Evolutionary conservation across 768 basidiomycete genomes (phyloP).

Genomic region (Hemileccinum impolitum): DNA sequence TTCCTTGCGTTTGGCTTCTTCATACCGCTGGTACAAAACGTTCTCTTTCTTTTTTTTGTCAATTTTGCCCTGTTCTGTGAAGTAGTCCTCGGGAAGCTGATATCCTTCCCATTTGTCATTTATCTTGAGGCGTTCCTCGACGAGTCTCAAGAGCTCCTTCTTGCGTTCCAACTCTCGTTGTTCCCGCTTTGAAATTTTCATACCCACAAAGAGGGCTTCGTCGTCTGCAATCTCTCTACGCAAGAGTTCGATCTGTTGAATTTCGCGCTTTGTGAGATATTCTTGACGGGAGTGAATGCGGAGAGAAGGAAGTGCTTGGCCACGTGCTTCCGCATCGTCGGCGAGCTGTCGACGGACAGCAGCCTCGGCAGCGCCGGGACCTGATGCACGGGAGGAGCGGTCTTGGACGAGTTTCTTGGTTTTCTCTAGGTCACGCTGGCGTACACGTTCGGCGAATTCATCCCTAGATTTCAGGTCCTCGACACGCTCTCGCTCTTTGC

Average conservation of each 20-base stretch:
- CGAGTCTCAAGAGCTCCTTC: conserved; percentile 86
- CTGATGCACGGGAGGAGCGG: conserved; percentile 72
- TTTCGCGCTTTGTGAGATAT: conserved; percentile 94
- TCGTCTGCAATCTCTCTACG: conserved; percentile 94
- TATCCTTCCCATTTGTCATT: conserved; percentile 97
- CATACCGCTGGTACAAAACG: conserved; percentile 90
- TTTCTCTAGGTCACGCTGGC: conserved; percentile 74
- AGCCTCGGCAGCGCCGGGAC: conserved; percentile 74
- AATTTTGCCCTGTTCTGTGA: conserved; percentile 97
- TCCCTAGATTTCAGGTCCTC: conserved; percentile 87
- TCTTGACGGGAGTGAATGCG: conserved; percentile 90
- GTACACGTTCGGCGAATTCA: conserved; percentile 87
- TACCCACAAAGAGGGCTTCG: conserved; percentile 84
- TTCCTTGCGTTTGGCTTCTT: conserved; percentile 87
- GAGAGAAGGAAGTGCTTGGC: conserved; percentile 59
- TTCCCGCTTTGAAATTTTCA: conserved; percentile 87
- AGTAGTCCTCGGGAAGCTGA: conserved; percentile 94
- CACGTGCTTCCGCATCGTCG: conserved; percentile 65
- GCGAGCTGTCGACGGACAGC: conserved; percentile 76
- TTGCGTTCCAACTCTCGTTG: conserved; percentile 79
- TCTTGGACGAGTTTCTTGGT: conserved; percentile 93
- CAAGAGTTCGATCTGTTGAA: conserved; percentile 92
- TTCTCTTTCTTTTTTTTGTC: conserved; percentile 95
- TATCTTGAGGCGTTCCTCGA: conserved; percentile 91
- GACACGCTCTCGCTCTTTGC: conserved; percentile 68